Evolutionary conservation across 371 early-diverging fungal species (phyloP), one percentile per base, ranked within the genome.

Genomic region (Mortierella sp.): DNA sequence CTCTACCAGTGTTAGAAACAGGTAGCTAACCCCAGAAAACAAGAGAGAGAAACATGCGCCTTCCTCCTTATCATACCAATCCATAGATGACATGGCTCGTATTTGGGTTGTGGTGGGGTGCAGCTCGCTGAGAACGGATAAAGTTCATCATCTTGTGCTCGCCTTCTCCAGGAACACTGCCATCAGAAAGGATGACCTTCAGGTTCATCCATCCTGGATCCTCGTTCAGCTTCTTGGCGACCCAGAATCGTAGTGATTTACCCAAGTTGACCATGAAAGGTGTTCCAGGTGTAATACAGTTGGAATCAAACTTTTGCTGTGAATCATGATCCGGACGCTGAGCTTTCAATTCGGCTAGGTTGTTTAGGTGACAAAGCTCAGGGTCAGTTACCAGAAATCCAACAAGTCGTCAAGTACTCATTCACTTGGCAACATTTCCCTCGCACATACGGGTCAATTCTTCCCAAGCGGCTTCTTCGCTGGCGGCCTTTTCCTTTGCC

Each of bases 261-360:
- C 97, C 94, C 52, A 99, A 82, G 61, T 90, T 87, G 64, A 89
- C 89, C 99, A 99, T 99, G 82, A 99, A 99, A 28, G 93, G 95
- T 2, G 99, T 99, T 58, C 99, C 99, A 7, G 99, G 99, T 9
- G 99, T 99, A 78, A 99, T 99, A 82, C 98, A 96, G 76, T 99
- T 99, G 23, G 94, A 91, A 78, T 99, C 99, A 80, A 99, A 99
- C 39, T 86, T 84, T 26, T 84, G 81, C 55, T 89, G 87, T 52
- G 88, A 87, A 53, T 84, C 84, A 24, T 87, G 84, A 19, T 78
- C 72, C 48, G 83, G 84, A 13, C 86, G 69, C 81, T 71, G 83
- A 74, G 41, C 83, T 85, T 82, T 83, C 72, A 69, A 43, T 38
- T 68, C 67, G 45, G 61, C 59, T 71, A 51, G n/a, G n/a, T n/a